A percentile compares a stretch with the other conserved stretches of the same genome.
Conservation (phyloP, 345 rosid species). For the Gossypium anomalum region DNA sequence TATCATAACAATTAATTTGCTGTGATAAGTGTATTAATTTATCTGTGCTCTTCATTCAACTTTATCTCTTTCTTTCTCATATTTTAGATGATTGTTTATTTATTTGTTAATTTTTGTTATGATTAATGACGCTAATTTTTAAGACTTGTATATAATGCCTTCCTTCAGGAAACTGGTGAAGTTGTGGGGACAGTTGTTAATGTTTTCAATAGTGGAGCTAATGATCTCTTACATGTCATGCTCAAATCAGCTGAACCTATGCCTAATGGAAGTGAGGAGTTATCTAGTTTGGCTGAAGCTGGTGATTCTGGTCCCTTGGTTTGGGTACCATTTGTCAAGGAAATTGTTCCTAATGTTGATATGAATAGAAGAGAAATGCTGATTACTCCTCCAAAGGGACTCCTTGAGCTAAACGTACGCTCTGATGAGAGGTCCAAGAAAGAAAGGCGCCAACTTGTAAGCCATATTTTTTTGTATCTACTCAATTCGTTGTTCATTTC, state of each 20-base stretch:
- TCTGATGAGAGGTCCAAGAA: conserved; percentile 72
- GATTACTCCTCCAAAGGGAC: conserved; percentile 88
- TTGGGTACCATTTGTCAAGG: conserved; percentile 86
- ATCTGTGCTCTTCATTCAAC: background rate
- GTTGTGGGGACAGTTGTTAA: conserved; percentile 73
- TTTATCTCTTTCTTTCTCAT: background rate
- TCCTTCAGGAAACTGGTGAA: conserved; percentile 65
- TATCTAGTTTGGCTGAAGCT: conserved; percentile 29
- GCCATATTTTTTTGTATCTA: conserved; percentile 51
- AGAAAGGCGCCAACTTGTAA: conserved; percentile 93
- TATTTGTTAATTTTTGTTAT: background rate
- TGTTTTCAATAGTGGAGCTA: conserved; percentile 71
- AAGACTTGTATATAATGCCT: background rate
- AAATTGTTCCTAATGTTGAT: conserved; percentile 85
- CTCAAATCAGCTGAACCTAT: conserved; percentile 38
- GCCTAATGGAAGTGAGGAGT: conserved; percentile 35
- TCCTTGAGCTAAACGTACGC: conserved; percentile 70
- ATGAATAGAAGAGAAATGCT: conserved; percentile 59
- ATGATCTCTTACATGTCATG: conserved; percentile 73
- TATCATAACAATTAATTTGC: background rate
- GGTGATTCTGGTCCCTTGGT: conserved; percentile 46
- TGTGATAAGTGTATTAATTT: background rate
- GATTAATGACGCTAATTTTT: background rate
- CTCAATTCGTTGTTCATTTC: conserved; percentile 21
- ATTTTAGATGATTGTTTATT: background rate